A percentile compares a stretch with the other conserved stretches of the same genome.
Evolutionary conservation across 2,329 filamentous ascomycete species (phyloP).

Genomic region (Colletotrichum musicola): DNA sequence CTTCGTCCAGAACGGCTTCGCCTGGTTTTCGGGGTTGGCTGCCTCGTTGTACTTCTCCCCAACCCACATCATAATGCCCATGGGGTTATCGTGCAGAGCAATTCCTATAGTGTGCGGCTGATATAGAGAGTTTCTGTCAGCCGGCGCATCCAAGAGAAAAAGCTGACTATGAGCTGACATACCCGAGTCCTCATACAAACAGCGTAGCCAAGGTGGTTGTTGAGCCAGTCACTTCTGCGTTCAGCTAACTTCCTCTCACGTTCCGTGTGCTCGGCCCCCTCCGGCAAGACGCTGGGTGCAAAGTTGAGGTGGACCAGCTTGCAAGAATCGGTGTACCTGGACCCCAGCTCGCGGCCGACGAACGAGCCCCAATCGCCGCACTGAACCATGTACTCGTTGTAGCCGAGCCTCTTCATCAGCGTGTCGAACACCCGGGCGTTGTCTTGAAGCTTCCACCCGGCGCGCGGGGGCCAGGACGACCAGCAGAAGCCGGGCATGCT

Average conservation of each 20-base stretch:
- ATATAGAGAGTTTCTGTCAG: neutral
- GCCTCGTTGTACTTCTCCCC: conserved; percentile 52
- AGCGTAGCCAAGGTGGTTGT: conserved; percentile 56
- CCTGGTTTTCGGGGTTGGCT: conserved; percentile 34
- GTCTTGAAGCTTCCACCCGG: conserved; percentile 51
- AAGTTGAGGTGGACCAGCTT: conserved; percentile 55
- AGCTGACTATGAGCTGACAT: neutral
- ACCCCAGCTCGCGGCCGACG: conserved; percentile 53
- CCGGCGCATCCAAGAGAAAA: no score
- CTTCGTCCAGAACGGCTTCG: conserved; percentile 36
- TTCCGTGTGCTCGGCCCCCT: conserved; percentile 46
- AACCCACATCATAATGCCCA: conserved; percentile 58
- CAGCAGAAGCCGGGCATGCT: conserved; percentile 55
- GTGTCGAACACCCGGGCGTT: conserved; percentile 52
- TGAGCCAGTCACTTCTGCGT: conserved; percentile 48
- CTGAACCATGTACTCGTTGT: conserved; percentile 52
- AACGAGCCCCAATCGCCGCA: conserved; percentile 57
- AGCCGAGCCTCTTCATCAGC: conserved; percentile 55
- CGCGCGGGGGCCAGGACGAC: conserved; percentile 46
- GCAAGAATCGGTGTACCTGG: conserved; percentile 49
- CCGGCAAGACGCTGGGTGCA: conserved; percentile 51
- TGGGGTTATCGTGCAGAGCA: conserved; percentile 55
- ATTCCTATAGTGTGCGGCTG: conserved; percentile 57
- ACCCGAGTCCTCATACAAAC: conserved; percentile 54
- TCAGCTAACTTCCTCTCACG: conserved; percentile 48